Evolutionary conservation across 179 eudicot species (phyloP), one percentile per base, ranked within the genome.

Genomic region (Silene coronaria): DNA sequence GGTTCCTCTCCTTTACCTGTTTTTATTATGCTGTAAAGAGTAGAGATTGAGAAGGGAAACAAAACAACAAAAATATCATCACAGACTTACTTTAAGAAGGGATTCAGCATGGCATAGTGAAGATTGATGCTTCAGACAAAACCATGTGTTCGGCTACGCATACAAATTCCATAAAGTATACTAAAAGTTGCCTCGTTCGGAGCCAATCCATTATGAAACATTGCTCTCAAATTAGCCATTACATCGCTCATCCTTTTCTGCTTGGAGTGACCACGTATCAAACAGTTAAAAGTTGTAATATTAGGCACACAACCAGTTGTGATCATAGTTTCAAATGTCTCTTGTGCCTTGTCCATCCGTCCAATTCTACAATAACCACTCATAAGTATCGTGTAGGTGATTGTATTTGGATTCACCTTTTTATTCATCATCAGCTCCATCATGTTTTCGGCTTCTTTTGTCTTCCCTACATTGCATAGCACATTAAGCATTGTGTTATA

Each of bases 381-480:
- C 9, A 34, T 34, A 34, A 34, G 42, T 34, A 9, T 34, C 1
- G 7, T 74, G 26, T 64, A 63, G 1, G 70, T 24, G 51, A 74
- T 7, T 21, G 26, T 11, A 45, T 74, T 13, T 4, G 30, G 67
- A 1, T 21, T 17, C 7, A 8, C 3, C 9, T 21, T 38, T 38
- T 34, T 8, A 67, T 67, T 12, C n/a, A 34, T 67, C 71, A 67
- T 67, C 4, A 34, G 3, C 73, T 45, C 27, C 27, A 67, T 34
- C 16, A 48, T 23, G 11, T 48, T 48, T 22, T 42, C 32, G 6
- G 69, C 69, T 22, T 36, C 48, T 16, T 61, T 46, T 0, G 26
- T 61, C 34, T 12, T 32, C 28, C 76, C 76, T 23, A 42, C 51
- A 59, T 36, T 74, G 58, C 76, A 74, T n/a, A 57, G 48, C 46